Conservation (phyloP, 768 basidiomycete genomes). For the Cantharellus anzutake region DNA sequence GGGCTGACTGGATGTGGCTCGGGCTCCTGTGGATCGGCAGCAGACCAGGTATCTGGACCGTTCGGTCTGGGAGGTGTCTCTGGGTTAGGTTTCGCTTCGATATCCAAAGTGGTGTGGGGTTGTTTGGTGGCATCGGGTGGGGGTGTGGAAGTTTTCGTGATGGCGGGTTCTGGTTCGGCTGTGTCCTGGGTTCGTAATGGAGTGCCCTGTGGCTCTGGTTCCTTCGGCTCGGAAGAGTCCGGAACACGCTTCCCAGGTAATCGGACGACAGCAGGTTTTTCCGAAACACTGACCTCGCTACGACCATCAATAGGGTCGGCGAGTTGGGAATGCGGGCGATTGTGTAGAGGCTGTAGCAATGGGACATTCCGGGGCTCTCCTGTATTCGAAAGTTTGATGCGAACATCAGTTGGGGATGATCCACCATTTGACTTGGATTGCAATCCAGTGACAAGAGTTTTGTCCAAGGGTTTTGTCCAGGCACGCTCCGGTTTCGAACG, state of each 20-base stretch:
- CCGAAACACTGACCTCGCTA: no score
- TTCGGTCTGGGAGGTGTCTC: no score
- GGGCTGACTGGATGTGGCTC: no score
- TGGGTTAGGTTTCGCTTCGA: no score
- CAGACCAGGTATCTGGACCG: no score
- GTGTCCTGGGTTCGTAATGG: conserved; percentile 1
- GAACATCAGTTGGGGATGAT: conserved; percentile 15
- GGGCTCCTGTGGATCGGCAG: no score
- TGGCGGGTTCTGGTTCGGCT: conserved; percentile 9
- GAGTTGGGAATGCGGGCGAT: no score
- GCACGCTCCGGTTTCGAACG: conserved; percentile 27
- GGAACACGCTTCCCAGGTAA: background rate
- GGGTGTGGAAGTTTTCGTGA: conserved; percentile 26
- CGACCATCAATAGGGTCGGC: no score
- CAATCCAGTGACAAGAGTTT: conserved; percentile 44
- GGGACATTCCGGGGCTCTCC: background rate
- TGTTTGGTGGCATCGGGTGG: background rate
- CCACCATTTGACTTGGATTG: conserved; percentile 16
- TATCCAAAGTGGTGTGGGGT: no score
- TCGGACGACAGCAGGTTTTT: background rate
- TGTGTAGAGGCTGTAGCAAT: background rate
- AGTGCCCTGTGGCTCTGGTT: conserved; percentile 12
- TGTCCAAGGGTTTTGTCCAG: conserved; percentile 76
- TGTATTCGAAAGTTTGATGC: conserved; percentile 43
- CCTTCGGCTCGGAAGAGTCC: background rate